These are phyloP conservation scores for Globisporangium spinosum DNA, from an alignment of 352 stramenopile genomes.

Conservation along the genomic window DNA sequence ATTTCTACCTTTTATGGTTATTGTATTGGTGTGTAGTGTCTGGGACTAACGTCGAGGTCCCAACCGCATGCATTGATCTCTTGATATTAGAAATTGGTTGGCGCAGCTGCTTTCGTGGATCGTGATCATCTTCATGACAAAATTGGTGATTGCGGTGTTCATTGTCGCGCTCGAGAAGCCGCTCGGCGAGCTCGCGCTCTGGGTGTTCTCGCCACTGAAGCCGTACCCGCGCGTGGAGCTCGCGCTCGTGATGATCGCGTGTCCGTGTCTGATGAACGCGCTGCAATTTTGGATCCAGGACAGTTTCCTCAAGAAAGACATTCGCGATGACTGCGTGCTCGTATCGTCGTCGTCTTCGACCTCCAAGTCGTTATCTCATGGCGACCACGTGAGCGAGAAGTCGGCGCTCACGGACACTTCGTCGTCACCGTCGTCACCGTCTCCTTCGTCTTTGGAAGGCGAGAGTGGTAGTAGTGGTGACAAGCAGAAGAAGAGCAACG, in stretches of 20 bases:
- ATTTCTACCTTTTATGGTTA: not conserved
- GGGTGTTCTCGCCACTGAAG: constrained; percentile 68
- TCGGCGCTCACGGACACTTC: constrained; percentile 17
- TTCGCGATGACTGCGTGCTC: constrained; percentile 53
- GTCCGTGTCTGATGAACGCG: constrained; percentile 86
- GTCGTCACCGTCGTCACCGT: constrained; percentile 4
- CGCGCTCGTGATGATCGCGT: constrained; percentile 85
- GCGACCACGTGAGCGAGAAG: constrained; percentile 20
- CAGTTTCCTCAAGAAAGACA: constrained; percentile 88
- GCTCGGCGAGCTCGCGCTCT: constrained; percentile 48
- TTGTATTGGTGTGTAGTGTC: not conserved
- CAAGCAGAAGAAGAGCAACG: not conserved
- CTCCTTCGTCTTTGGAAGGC: not conserved
- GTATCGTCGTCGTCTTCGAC: constrained; percentile 26
- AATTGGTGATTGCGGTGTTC: constrained; percentile 72
- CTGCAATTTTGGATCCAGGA: constrained; percentile 90
- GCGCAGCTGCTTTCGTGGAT: constrained; percentile 79
- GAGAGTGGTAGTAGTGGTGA: not conserved
- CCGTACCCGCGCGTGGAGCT: constrained; percentile 71
- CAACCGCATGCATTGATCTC: not conserved
- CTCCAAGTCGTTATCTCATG: constrained; percentile 20
- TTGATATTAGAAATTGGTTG: constrained; percentile 45
- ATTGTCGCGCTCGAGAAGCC: constrained; percentile 72
- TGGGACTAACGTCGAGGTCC: not conserved
- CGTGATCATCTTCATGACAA: constrained; percentile 72